These are phyloP conservation scores for Glycine tomentella DNA, from an alignment of 306 rosid genomes.

Conservation along the genomic window DNA sequence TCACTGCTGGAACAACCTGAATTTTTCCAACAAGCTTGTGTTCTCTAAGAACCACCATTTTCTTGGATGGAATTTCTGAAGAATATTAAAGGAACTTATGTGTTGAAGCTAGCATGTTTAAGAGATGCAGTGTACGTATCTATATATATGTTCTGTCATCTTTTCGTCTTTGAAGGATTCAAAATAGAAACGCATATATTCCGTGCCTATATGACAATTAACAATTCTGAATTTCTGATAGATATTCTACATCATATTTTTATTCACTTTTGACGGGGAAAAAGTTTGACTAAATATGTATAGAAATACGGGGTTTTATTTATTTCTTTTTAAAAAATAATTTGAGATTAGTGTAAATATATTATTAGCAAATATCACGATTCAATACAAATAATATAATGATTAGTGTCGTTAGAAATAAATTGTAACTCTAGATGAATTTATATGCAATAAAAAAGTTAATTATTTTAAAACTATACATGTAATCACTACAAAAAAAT, in stretches of 20 bases:
- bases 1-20: slow-evolving; percentile 25
- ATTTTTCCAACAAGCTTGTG: slow-evolving; percentile 38
- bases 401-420: too few species aligned
- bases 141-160: neutral
- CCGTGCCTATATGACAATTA: neutral
- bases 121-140: neutral
- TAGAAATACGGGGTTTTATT: too few species aligned
- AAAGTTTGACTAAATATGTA: too few species aligned
- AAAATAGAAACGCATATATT: neutral
- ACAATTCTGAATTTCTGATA: neutral
- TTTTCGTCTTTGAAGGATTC: neutral
- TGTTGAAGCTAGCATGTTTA: neutral
- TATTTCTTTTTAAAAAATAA: too few species aligned
- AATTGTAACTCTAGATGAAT: too few species aligned
- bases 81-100: neutral
- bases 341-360: neutral
- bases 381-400: too few species aligned
- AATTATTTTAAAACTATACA: too few species aligned
- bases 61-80: neutral
- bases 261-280: neutral
- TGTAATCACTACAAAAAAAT: too few species aligned
- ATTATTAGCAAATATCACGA: neutral
- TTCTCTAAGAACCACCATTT: neutral
- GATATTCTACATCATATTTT: neutral
- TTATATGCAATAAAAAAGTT: too few species aligned